phyloP scores from a whole-genome alignment of 371 early-diverging fungal genomes.

The Umbelopsis sp. region DNA sequence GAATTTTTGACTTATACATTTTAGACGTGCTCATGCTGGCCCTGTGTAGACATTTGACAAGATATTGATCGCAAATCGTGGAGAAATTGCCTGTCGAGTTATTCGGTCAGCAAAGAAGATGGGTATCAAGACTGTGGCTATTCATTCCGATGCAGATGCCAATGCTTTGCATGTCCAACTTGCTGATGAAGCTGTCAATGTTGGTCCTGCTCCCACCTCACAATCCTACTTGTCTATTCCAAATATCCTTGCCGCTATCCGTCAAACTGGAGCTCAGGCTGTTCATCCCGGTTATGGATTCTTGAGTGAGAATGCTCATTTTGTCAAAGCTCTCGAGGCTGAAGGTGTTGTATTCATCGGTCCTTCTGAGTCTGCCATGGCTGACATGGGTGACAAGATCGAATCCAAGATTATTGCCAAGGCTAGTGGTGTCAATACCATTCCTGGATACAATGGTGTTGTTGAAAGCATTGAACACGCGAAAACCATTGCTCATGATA shows the following conservation, averaged over 20 bases:
- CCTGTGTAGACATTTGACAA: conserved; percentile 48
- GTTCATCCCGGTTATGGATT: conserved; percentile 91
- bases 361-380: conserved; percentile 77
- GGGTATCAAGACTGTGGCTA: conserved; percentile 56
- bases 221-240: conserved; percentile 76
- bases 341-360: conserved; percentile 78
- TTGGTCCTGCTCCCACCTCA: conserved; percentile 67
- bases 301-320: conserved; percentile 82
- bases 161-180: conserved; percentile 79
- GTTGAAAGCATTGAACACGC: conserved; percentile 50
- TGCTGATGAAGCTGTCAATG: conserved; percentile 78
- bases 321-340: conserved; percentile 65
- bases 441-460: conserved; percentile 73
- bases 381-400: conserved; percentile 94
- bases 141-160: conserved; percentile 75
- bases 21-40: background rate
- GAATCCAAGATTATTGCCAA: conserved; percentile 69
- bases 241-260: conserved; percentile 64
- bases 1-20: background rate
- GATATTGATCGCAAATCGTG: conserved; percentile 59
- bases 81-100: conserved; percentile 57
- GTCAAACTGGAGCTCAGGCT: conserved; percentile 70
- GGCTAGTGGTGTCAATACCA: conserved; percentile 66
- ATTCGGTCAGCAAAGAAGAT: conserved; percentile 51
- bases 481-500: conserved; percentile 49